Conservation (phyloP, 495 filamentous ascomycete species). For the Xylaria nigripes region DNA sequence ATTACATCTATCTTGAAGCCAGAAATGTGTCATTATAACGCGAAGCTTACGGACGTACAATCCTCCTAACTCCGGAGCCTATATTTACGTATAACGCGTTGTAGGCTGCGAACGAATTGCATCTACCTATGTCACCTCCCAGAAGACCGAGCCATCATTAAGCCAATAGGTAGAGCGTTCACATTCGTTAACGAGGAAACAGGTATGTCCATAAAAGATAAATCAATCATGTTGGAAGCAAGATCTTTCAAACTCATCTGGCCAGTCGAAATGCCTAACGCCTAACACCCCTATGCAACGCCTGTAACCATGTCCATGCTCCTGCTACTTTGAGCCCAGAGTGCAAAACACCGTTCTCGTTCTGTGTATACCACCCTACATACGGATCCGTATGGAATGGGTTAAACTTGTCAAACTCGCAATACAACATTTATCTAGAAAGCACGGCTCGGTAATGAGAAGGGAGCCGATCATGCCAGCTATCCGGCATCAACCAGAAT, state of each 20-base stretch:
- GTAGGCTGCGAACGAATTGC: too few relatives aligned
- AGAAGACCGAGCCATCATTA: too few relatives aligned
- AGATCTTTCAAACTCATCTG: neutral
- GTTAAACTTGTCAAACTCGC: neutral
- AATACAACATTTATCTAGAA: neutral
- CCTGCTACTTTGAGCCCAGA: neutral
- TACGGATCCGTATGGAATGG: neutral
- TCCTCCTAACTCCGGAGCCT: too few relatives aligned
- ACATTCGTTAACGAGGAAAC: neutral
- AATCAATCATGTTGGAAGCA: neutral
- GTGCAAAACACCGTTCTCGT: neutral
- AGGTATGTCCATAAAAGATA: neutral
- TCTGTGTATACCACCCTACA: too few relatives aligned
- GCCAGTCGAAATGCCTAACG: neutral
- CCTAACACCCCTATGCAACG: constrained; percentile 5
- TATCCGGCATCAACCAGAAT: neutral
- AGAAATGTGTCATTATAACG: too few relatives aligned
- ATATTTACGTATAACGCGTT: too few relatives aligned
- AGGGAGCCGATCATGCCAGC: neutral
- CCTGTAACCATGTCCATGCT: neutral
- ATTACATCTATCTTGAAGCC: too few relatives aligned
- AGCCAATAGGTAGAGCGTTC: too few relatives aligned
- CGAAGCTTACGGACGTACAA: too few relatives aligned
- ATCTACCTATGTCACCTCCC: too few relatives aligned
- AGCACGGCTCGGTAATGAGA: neutral